Percentiles rank a stretch among this genome's conserved stretches.
Evolutionary conservation across 139 green algal genomes (phyloP).

Genomic region (Picochlorum sp.): DNA sequence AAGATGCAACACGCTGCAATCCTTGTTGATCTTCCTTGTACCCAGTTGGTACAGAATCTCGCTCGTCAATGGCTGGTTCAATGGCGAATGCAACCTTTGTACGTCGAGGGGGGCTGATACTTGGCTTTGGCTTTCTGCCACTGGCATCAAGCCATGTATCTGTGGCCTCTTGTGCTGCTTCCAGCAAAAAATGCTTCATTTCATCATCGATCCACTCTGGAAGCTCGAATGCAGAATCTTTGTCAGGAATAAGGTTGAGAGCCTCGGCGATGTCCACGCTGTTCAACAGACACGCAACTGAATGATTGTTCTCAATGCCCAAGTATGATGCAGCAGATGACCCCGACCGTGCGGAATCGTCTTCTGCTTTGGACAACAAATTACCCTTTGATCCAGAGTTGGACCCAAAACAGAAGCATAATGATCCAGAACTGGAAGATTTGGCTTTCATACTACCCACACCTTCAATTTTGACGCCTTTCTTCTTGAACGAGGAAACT

Average conservation of each 20-base stretch:
- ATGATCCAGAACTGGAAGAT: no score
- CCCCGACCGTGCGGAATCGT: not conserved
- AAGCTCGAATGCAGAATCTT: not conserved
- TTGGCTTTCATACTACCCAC: no score
- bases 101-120: not conserved
- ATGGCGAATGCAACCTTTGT: slow-evolving; percentile 2
- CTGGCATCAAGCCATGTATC: not conserved
- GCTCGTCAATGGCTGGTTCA: not conserved
- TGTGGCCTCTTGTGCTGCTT: not conserved
- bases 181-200: not conserved
- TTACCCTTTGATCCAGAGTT: no score
- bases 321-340: not conserved
- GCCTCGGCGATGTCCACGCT: not conserved
- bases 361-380: no score
- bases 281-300: not conserved
- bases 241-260: not conserved
- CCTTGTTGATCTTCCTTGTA: not conserved
- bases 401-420: no score
- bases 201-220: not conserved
- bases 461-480: not conserved
- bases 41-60: not conserved
- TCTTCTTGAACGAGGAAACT: not conserved
- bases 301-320: not conserved
- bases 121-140: slow-evolving; percentile 4
- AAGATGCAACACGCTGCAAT: slow-evolving; percentile 8